Base-by-base conservation (phyloP, 208 protist genomes). In the Strigomonas culicis region DNA sequence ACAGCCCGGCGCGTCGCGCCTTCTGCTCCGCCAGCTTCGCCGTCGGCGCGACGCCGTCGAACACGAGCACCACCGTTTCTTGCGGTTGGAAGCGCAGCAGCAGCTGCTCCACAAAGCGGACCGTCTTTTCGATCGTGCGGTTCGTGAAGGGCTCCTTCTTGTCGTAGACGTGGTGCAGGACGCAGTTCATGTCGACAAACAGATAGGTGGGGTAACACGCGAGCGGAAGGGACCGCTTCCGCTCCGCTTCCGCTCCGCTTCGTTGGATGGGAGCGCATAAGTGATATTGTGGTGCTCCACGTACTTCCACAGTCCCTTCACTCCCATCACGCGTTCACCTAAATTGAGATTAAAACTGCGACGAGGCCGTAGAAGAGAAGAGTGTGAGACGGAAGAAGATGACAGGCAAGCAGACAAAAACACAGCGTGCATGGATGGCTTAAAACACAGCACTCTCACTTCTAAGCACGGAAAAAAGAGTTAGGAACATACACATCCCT, bases 111-210 rank as follows among this genome's bases (percentile, higher is more conserved):
- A 96, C 52, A 32, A 69, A 57, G 13, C 24, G 56, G 2, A 67
- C 34, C 24, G 89, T 66, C 25, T 69, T 68, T 17, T 63, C 27
- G 36, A 92, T 74, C 28, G 77, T 77, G 27, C 72, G 66, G 6
- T 51, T 51, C 0, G 76, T 82, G 17, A 51, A 80, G 10, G 80
- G 71, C 19, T 27, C 47, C 11, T 49, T 52, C 13, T 56, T 19
- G 11, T 32, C 19, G 67, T 88, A 88, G 25, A 70, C 55, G 19
- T 52, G 52, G 71, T 96, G 90, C 31, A 96, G 25, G 21, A 96
- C 41, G 10, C 72, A 59, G 60, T 96, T 96, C 90, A 96, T 96
- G 65, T 96, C 90, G 13, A 96, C 28, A 15, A 92, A 58, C 25
- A 96, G 69, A 66, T 96, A 83, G 32, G 82, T 47, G 1, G 84